Conservation (phyloP, 495 filamentous ascomycete genomes). For the Talaromyces proteolyticus region DNA sequence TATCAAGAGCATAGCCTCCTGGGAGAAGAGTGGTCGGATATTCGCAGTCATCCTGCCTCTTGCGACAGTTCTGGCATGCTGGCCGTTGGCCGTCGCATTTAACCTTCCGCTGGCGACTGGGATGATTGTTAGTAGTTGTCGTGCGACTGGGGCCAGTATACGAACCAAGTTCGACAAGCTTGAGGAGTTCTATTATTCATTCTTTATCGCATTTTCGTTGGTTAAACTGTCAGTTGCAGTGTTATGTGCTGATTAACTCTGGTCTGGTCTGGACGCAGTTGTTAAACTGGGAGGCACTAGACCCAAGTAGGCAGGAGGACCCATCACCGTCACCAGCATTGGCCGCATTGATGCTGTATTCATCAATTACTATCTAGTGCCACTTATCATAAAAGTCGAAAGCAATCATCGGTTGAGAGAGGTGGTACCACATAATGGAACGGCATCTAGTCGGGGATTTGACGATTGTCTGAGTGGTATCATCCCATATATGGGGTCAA, state of each 20-base stretch:
- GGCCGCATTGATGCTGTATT: neutral
- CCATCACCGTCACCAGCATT: neutral
- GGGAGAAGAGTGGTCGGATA: neutral
- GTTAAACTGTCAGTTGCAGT: neutral
- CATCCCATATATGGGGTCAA: neutral
- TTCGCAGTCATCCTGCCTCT: neutral
- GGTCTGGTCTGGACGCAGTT: neutral
- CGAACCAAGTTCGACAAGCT: conserved; percentile 1
- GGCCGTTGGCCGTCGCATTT: conserved; percentile 1
- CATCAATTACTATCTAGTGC: neutral
- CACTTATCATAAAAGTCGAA: neutral
- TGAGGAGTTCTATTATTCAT: neutral
- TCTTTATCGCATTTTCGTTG: neutral
- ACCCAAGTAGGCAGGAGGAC: neutral
- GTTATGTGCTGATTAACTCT: too few relatives aligned
- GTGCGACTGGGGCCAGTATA: neutral
- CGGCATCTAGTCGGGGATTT: neutral
- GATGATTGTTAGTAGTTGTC: neutral
- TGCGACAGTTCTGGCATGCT: neutral
- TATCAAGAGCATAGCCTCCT: neutral
- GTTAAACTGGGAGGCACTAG: neutral
- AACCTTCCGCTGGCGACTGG: neutral
- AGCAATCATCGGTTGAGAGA: neutral
- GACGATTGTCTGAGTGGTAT: neutral
- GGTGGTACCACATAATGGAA: too few relatives aligned